Conservation (phyloP, 331 rosid species). For the Pyracantha coccinea region DNA sequence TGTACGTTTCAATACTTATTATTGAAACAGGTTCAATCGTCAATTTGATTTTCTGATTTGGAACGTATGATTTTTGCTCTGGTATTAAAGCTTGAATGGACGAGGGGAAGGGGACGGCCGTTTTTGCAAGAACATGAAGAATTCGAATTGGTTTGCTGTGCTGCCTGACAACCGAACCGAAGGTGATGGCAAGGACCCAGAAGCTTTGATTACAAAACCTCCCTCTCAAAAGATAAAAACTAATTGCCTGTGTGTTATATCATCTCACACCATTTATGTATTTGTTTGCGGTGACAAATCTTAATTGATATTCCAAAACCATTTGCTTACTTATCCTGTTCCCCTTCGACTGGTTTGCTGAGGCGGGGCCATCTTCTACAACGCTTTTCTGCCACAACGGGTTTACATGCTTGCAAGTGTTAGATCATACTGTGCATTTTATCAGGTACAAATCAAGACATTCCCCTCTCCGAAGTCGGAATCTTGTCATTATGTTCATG, state of each 20-base stretch:
- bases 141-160: too few relatives aligned
- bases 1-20: too few relatives aligned
- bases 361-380: slow-evolving; percentile 93
- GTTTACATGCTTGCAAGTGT: slow-evolving; percentile 81
- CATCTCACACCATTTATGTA: slow-evolving; percentile 6
- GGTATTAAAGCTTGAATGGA: too few relatives aligned
- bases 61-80: too few relatives aligned
- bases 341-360: slow-evolving; percentile 84
- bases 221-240: not conserved
- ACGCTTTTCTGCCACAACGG: slow-evolving; percentile 55
- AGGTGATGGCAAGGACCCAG: slow-evolving; percentile 61
- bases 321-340: slow-evolving; percentile 70
- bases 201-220: slow-evolving; percentile 64
- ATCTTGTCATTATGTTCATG: not conserved
- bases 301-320: slow-evolving; percentile 61
- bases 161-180: not conserved
- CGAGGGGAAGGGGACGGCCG: too few relatives aligned
- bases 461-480: not conserved
- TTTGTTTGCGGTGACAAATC: slow-evolving; percentile 67
- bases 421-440: slow-evolving; percentile 66
- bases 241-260: not conserved
- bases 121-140: too few relatives aligned
- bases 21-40: too few relatives aligned
- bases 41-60: too few relatives aligned
- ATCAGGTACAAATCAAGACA: slow-evolving; percentile 52